Evolutionary conservation across 75 land plant genomes (phyloP).

Genomic region (Sequoiadendron giganteum): DNA sequence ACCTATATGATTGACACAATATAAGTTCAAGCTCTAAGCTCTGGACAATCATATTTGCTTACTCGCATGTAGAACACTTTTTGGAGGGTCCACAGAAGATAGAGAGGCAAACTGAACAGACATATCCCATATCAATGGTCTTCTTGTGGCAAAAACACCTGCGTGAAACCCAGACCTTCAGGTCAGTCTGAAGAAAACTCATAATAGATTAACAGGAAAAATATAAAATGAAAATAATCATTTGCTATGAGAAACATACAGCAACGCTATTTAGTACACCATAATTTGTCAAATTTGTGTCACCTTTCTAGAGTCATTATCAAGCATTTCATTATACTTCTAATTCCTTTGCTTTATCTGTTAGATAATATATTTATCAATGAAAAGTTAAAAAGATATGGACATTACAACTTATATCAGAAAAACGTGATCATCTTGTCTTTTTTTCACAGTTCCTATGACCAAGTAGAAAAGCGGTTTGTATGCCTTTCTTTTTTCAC

Average conservation of each 20-base stretch:
- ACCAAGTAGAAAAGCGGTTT: background rate
- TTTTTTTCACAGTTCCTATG: background rate
- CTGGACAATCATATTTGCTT: conserved; percentile 16
- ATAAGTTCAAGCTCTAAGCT: background rate
- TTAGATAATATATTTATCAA: background rate
- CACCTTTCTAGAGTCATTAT: background rate
- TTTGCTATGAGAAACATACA: background rate
- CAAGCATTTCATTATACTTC: background rate
- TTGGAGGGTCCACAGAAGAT: conserved; percentile 92
- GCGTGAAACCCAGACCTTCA: conserved; percentile 19
- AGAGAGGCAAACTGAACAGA: conserved; percentile 95
- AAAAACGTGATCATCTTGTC: background rate
- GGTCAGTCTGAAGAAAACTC: background rate
- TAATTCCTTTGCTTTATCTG: background rate
- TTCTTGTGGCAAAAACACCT: conserved; percentile 99
- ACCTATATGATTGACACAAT: background rate
- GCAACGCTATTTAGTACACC: background rate
- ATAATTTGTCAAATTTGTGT: background rate
- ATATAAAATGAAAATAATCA: background rate
- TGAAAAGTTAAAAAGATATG: background rate
- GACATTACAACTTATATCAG: background rate
- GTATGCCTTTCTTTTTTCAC: background rate
- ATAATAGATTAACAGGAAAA: background rate
- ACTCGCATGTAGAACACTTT: conserved; percentile 97
- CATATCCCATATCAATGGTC: conserved; percentile 94